Conservation (phyloP, 2,329 filamentous ascomycete species). For the Diaporthe batatas region DNA sequence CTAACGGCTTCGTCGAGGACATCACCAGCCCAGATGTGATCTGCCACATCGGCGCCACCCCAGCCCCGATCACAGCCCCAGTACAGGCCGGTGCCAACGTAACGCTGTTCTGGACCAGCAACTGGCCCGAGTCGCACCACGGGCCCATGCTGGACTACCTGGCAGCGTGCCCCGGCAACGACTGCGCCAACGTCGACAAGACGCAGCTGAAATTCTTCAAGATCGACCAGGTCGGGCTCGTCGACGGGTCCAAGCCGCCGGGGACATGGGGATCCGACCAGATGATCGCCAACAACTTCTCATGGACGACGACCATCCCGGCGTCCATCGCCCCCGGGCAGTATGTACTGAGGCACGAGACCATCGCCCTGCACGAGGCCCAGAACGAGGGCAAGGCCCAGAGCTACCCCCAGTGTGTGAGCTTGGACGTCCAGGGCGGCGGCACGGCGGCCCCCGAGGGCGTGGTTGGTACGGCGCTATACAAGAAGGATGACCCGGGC, state of each 20-base stretch:
- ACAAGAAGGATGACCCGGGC: slow-evolving; percentile 46
- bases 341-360: slow-evolving; percentile 67
- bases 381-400: slow-evolving; percentile 58
- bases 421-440: slow-evolving; percentile 66
- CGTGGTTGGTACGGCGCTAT: slow-evolving; percentile 46
- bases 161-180: slow-evolving; percentile 49
- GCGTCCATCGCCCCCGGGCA: slow-evolving; percentile 59
- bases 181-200: slow-evolving; percentile 53
- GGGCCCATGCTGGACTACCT: slow-evolving; percentile 56
- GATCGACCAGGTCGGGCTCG: slow-evolving; percentile 50
- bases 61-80: slow-evolving; percentile 47
- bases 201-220: slow-evolving; percentile 52
- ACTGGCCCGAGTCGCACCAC: slow-evolving; percentile 47
- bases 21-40: slow-evolving; percentile 48
- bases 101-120: slow-evolving; percentile 48
- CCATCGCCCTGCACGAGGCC: slow-evolving; percentile 64
- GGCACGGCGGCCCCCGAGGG: slow-evolving; percentile 50
- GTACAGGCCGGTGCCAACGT: slow-evolving; percentile 48
- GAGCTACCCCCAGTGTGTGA: slow-evolving; percentile 69
- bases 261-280: slow-evolving; percentile 55
- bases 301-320: slow-evolving; percentile 63
- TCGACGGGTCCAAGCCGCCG: slow-evolving; percentile 48
- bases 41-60: slow-evolving; percentile 48
- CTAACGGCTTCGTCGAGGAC: slow-evolving; percentile 48
- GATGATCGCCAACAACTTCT: slow-evolving; percentile 64